phyloP scores from a whole-genome alignment of 2,329 filamentous ascomycete species.

The Colletotrichum sp. region DNA sequence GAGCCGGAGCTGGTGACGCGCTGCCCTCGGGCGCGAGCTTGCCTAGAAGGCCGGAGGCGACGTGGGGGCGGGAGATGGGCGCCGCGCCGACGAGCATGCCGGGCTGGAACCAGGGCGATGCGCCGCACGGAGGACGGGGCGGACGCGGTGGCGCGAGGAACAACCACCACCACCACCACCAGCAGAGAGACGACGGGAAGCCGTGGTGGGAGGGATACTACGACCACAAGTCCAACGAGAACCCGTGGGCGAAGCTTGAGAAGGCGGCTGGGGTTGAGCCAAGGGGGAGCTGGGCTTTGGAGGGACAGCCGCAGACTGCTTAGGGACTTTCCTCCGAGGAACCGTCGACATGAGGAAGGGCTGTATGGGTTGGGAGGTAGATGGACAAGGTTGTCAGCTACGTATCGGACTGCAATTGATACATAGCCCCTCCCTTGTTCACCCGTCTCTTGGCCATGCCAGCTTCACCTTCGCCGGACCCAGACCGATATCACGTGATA shows the following conservation, averaged over 20 bases:
- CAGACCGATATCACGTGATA: slow-evolving; percentile 11
- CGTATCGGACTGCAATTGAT: neutral
- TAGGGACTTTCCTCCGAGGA: neutral
- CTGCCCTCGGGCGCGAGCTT: neutral
- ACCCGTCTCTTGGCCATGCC: neutral
- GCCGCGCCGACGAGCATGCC: neutral
- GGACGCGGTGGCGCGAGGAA: neutral
- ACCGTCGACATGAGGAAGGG: neutral
- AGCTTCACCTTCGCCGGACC: neutral
- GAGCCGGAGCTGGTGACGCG: too few relatives aligned
- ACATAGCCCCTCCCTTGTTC: neutral
- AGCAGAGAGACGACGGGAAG: slow-evolving; percentile 22
- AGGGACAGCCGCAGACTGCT: neutral
- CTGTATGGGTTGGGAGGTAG: neutral
- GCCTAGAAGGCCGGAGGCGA: slow-evolving; percentile 7
- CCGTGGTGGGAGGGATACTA: slow-evolving; percentile 73
- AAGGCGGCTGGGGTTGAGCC: slow-evolving; percentile 46
- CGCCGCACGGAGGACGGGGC: neutral
- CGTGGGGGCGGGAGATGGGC: slow-evolving; percentile 16
- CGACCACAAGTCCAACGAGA: slow-evolving; percentile 70
- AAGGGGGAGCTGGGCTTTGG: slow-evolving; percentile 49
- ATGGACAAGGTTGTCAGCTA: neutral
- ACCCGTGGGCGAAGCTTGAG: slow-evolving; percentile 72
- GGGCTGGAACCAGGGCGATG: neutral
- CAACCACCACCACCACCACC: neutral